Conservation (phyloP, 139 green algal species). For the Edaphochlamys debaryana region DNA sequence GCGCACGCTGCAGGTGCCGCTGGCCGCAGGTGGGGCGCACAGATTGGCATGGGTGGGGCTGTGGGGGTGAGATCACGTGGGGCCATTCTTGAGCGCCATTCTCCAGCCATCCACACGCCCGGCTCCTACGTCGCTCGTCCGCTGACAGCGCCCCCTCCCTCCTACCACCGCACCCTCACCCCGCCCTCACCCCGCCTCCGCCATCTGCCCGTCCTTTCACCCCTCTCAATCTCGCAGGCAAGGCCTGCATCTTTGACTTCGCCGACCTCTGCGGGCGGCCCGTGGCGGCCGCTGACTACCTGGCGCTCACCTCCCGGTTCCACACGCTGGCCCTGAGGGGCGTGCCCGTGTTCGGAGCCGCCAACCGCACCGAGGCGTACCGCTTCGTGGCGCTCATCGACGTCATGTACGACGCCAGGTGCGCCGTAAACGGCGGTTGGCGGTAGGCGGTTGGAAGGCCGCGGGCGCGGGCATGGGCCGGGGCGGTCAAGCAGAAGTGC, state of each 20-base stretch:
- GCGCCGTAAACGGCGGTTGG: slow-evolving; percentile 72
- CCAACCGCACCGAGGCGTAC: slow-evolving; percentile 76
- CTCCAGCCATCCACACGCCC: no score
- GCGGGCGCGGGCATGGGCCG: no score
- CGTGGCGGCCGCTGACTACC: slow-evolving; percentile 90
- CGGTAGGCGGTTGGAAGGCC: no score
- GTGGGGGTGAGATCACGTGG: no score
- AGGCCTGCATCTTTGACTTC: slow-evolving; percentile 81
- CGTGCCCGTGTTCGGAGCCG: slow-evolving; percentile 80
- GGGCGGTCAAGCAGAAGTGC: not conserved
- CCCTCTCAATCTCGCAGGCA: slow-evolving; percentile 41
- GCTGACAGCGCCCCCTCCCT: no score
- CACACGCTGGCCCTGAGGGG: slow-evolving; percentile 84
- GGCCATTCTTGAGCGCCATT: no score
- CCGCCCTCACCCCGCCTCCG: not conserved
- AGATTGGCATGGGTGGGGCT: not conserved
- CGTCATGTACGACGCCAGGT: slow-evolving; percentile 96
- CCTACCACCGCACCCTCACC: not conserved
- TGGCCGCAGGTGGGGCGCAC: slow-evolving; percentile 57
- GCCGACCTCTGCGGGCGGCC: slow-evolving; percentile 85
- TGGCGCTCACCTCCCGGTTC: slow-evolving; percentile 74
- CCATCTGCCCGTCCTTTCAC: no score
- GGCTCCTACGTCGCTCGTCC: no score
- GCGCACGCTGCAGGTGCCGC: slow-evolving; percentile 73
- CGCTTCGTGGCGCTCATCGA: slow-evolving; percentile 96